These are phyloP conservation scores for Ceratocystis diversiconidia DNA, from an alignment of 2,329 filamentous ascomycete genomes.

Conservation along the genomic window DNA sequence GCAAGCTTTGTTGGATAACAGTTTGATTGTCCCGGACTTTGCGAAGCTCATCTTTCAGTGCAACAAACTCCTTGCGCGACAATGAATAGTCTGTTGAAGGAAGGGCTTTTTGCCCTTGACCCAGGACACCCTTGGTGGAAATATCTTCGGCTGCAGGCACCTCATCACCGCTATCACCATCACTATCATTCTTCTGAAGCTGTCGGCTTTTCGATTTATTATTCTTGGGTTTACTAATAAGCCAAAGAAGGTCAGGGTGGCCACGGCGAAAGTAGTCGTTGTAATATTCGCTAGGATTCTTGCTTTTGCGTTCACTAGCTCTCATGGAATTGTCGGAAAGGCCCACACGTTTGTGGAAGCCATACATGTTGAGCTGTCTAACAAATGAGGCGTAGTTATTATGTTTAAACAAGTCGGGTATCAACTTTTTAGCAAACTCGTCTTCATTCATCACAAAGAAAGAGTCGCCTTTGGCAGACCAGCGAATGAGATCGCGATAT, in stretches of 20 bases:
- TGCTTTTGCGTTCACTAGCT: conserved; percentile 90
- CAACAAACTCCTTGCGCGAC: conserved; percentile 58
- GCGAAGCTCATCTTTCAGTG: conserved; percentile 65
- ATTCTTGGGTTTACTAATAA: conserved; percentile 90
- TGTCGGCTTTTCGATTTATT: conserved; percentile 47
- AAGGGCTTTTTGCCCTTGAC: conserved; percentile 11
- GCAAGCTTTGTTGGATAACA: conserved; percentile 69
- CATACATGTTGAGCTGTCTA: conserved; percentile 90
- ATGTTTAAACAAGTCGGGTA: conserved; percentile 97
- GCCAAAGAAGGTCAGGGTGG: conserved; percentile 81
- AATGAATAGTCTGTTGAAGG: conserved; percentile 22
- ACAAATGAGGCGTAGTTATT: conserved; percentile 97
- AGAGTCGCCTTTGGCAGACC: conserved; percentile 91
- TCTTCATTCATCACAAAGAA: conserved; percentile 96
- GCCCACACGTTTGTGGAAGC: conserved; percentile 90
- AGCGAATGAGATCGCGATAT: conserved; percentile 88
- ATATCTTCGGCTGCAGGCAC: conserved; percentile 29
- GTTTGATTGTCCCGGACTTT: conserved; percentile 76
- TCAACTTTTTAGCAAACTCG: conserved; percentile 91
- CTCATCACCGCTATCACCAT: conserved; percentile 55
- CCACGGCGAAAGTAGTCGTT: conserved; percentile 93
- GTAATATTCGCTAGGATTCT: conserved; percentile 95
- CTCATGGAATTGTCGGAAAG: conserved; percentile 96
- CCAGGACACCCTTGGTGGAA: conserved; percentile 14
- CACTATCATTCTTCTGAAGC: conserved; percentile 49